These are phyloP conservation scores for Amyloporia xantha DNA, from an alignment of 768 basidiomycete species.

Conservation along the genomic window DNA sequence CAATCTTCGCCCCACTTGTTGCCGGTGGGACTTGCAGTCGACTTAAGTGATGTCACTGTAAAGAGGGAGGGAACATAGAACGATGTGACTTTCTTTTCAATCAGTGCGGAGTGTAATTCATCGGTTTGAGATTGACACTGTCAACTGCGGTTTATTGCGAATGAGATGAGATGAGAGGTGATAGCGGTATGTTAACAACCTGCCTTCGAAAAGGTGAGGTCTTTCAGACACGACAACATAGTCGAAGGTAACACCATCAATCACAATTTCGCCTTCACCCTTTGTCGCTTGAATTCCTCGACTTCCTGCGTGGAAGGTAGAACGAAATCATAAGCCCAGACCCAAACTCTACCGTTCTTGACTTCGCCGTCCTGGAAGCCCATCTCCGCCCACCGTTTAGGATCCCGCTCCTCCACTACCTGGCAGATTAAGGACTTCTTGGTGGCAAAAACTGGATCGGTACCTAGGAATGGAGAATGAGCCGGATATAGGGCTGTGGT, in stretches of 20 bases:
- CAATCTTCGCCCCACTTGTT: constrained; percentile 56
- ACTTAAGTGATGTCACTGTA: constrained; percentile 29
- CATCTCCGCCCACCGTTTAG: constrained; percentile 21
- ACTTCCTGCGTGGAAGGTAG: constrained; percentile 25
- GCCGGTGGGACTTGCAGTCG: constrained; percentile 44
- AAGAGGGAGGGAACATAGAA: constrained; percentile 17
- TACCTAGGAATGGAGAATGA: constrained; percentile 30
- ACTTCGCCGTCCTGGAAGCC: constrained; percentile 28
- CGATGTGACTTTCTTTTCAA: too few species aligned
- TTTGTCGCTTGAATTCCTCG: constrained; percentile 16
- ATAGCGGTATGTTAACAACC: too few species aligned
- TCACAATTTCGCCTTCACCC: constrained; percentile 11
- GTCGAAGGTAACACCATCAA: too few species aligned
- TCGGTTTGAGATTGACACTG: too few species aligned
- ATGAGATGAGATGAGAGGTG: too few species aligned
- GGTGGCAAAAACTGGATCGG: constrained; percentile 30
- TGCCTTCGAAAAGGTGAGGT: too few species aligned
- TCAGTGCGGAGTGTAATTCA: too few species aligned
- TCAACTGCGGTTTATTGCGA: too few species aligned
- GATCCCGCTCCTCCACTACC: constrained; percentile 22
- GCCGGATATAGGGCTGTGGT: constrained; percentile 29
- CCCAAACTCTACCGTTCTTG: constrained; percentile 24
- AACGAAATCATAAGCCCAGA: constrained; percentile 28
- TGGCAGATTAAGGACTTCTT: constrained; percentile 28
- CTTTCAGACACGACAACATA: too few species aligned